Conservation (phyloP, 2,329 filamentous ascomycete species). For the Colletotrichum tofieldiae region DNA sequence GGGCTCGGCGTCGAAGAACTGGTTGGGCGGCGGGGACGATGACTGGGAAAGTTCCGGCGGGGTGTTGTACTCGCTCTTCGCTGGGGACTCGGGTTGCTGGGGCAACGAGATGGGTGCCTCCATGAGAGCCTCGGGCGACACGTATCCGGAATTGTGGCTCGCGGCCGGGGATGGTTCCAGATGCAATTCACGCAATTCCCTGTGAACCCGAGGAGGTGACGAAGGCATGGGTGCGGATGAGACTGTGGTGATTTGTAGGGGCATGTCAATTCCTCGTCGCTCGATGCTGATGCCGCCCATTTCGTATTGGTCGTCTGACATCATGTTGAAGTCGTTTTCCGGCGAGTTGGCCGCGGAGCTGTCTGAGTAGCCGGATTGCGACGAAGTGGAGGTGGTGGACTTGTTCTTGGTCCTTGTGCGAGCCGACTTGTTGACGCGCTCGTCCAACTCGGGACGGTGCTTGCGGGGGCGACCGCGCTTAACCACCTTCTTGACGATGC, state of each 20-base stretch:
- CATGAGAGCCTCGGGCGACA: slow-evolving; percentile 64
- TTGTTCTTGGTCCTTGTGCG: slow-evolving; percentile 71
- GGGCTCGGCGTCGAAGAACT: slow-evolving; percentile 64
- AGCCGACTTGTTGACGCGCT: slow-evolving; percentile 71
- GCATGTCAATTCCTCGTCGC: slow-evolving; percentile 43
- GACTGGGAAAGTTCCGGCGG: slow-evolving; percentile 74
- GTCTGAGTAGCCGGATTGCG: slow-evolving; percentile 71
- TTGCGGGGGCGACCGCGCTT: slow-evolving; percentile 77
- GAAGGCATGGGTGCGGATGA: slow-evolving; percentile 63
- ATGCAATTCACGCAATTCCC: slow-evolving; percentile 54
- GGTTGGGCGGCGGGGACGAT: slow-evolving; percentile 68
- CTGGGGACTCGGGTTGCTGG: slow-evolving; percentile 62
- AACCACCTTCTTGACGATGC: slow-evolving; percentile 73
- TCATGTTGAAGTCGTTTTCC: slow-evolving; percentile 60
- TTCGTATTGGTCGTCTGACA: slow-evolving; percentile 55
- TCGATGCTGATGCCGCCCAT: slow-evolving; percentile 57
- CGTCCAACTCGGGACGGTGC: slow-evolving; percentile 70
- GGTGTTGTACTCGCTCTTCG: slow-evolving; percentile 71
- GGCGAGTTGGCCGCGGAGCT: slow-evolving; percentile 71
- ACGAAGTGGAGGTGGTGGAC: slow-evolving; percentile 64
- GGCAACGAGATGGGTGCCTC: slow-evolving; percentile 50
- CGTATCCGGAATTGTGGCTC: slow-evolving; percentile 61
- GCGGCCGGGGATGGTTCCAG: slow-evolving; percentile 57
- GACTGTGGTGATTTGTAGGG: slow-evolving; percentile 53
- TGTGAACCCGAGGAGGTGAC: slow-evolving; percentile 50